Conservation (phyloP, 1,284 basidiomycete genomes). For the Laetiporus sulphureus region DNA sequence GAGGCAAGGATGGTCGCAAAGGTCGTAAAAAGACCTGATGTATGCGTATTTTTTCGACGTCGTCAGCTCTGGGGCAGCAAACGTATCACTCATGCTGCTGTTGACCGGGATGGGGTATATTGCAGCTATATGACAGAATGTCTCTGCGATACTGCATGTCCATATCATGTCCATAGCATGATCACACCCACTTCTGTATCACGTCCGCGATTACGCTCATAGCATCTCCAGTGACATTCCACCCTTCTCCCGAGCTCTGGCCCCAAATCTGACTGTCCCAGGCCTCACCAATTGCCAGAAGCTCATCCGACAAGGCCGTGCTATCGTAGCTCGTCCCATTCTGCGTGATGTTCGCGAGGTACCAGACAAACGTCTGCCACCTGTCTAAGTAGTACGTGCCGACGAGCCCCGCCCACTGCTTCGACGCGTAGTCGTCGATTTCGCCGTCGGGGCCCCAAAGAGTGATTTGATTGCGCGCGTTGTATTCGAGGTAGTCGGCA, state of each 20-base stretch:
- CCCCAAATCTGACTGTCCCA: conserved; percentile 27
- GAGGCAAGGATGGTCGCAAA: conserved; percentile 14
- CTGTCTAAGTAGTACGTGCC: conserved; percentile 30
- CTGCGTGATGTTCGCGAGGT: conserved; percentile 25
- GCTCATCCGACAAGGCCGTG: conserved; percentile 15
- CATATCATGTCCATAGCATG: neutral
- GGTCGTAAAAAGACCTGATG: conserved; percentile 2
- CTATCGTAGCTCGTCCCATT: conserved; percentile 26
- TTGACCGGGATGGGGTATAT: too few relatives aligned
- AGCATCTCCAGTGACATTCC: conserved; percentile 21
- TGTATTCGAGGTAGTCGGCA: conserved; percentile 31
- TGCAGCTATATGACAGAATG: too few relatives aligned
- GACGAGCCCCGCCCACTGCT: conserved; percentile 38
- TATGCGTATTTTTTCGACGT: too few relatives aligned
- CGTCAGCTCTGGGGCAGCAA: too few relatives aligned
- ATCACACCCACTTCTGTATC: conserved; percentile 18
- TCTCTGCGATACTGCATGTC: too few relatives aligned
- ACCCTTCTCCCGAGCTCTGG: conserved; percentile 15
- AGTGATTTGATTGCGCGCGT: conserved; percentile 38
- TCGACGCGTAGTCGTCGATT: conserved; percentile 38
- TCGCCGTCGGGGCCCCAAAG: conserved; percentile 40
- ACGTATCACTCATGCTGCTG: too few relatives aligned
- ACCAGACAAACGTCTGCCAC: conserved; percentile 33
- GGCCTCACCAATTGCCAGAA: conserved; percentile 28
- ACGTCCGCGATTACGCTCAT: conserved; percentile 20